phyloP scores from a whole-genome alignment of 371 early-diverging fungal species.

The Mucor sp. region DNA sequence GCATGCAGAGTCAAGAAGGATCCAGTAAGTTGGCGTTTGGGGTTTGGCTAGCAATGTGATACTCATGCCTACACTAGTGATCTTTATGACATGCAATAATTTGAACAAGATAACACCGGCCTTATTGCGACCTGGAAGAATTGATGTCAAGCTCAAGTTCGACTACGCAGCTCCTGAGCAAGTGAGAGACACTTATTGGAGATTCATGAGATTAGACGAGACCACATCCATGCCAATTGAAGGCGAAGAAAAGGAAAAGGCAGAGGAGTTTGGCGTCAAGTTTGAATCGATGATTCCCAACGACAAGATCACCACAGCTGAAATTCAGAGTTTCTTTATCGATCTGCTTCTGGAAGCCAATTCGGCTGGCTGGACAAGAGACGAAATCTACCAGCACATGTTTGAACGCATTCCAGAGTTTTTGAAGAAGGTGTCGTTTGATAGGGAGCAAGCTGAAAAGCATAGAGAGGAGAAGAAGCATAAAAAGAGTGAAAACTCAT shows the following conservation, averaged over 20 bases:
- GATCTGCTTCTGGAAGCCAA: conserved; percentile 26
- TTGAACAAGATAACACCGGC: conserved; percentile 92
- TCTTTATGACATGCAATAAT: conserved; percentile 97
- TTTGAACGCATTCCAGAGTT: conserved; percentile 25
- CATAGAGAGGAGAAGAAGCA: conserved; percentile 2
- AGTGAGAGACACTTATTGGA: conserved; percentile 56
- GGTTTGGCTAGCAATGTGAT: too few relatives aligned
- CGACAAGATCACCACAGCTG: conserved; percentile 50
- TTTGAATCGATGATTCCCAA: conserved; percentile 32
- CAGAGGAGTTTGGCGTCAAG: background rate
- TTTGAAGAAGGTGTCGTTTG: conserved; percentile 22
- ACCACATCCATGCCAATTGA: conserved; percentile 21
- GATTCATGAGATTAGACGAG: conserved; percentile 42
- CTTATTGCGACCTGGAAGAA: conserved; percentile 94
- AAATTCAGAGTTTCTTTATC: conserved; percentile 46
- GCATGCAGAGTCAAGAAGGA: conserved; percentile 67
- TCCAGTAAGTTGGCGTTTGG: conserved; percentile 27
- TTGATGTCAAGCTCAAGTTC: conserved; percentile 87
- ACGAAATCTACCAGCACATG: conserved; percentile 10
- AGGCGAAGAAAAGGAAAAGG: conserved; percentile 9
- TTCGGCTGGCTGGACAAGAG: conserved; percentile 7
- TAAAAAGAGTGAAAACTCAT: background rate
- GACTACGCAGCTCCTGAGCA: conserved; percentile 78
- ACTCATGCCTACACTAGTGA: conserved; percentile 36
- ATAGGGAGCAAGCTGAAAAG: conserved; percentile 35